Conservation (phyloP, 305 asterid genomes). For the Salvia sclarea region DNA sequence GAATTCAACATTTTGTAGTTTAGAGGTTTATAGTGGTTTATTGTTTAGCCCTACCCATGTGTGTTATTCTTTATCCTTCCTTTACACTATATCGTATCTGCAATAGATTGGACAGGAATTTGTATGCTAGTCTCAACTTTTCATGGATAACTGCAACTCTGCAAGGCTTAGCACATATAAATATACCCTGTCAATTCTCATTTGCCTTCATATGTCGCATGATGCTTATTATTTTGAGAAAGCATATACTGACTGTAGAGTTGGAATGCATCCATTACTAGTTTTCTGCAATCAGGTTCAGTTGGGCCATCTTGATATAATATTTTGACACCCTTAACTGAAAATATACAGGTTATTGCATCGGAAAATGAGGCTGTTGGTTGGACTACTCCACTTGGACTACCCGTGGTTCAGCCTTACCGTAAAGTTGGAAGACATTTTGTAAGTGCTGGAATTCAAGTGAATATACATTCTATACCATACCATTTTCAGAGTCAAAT, state of each 20-base stretch:
- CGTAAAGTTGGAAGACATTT: constrained; percentile 67
- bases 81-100: not conserved
- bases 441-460: constrained; percentile 46
- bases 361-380: constrained; percentile 80
- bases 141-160: not conserved
- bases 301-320: constrained; percentile 8
- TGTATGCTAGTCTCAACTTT: not conserved
- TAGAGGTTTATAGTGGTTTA: too few species aligned
- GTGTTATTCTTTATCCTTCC: not conserved
- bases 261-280: constrained; percentile 8
- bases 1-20: too few species aligned
- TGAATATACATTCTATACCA: not conserved
- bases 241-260: constrained; percentile 1
- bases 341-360: constrained; percentile 69
- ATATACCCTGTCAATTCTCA: not conserved
- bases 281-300: constrained; percentile 11
- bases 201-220: not conserved
- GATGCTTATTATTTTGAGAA: not conserved
- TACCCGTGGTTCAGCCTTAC: constrained; percentile 99
- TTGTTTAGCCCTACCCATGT: too few species aligned
- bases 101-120: not conserved
- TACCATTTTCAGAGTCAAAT: constrained; percentile 26
- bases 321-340: constrained; percentile 30
- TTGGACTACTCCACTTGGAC: constrained; percentile 99
- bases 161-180: not conserved